phyloP scores from a whole-genome alignment of 495 filamentous ascomycete genomes.

The Penicillium tannophilum region DNA sequence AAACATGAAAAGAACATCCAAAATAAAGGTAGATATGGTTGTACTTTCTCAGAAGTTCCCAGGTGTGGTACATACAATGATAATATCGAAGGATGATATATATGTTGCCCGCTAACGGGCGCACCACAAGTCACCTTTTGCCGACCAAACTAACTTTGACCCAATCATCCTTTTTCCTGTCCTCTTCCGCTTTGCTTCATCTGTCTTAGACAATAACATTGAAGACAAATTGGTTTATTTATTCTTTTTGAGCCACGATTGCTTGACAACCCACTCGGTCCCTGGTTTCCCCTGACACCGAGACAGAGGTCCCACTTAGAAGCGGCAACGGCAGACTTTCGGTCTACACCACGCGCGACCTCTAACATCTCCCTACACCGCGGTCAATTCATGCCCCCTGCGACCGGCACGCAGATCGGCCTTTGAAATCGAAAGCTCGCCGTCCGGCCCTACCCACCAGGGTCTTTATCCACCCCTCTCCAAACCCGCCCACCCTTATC shows the following conservation, averaged over 20 bases:
- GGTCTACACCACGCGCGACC: slow-evolving; percentile 27
- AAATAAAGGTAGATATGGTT: not conserved
- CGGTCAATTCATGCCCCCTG: slow-evolving; percentile 27
- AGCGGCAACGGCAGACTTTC: slow-evolving; percentile 32
- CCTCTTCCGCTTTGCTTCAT: slow-evolving; percentile 4
- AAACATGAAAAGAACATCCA: too few species aligned
- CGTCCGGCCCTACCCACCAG: slow-evolving; percentile 13
- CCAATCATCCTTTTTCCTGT: slow-evolving; percentile 19
- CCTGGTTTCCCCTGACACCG: slow-evolving; percentile 37
- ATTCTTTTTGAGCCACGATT: not conserved
- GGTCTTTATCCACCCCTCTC: slow-evolving; percentile 7
- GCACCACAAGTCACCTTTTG: slow-evolving; percentile 23
- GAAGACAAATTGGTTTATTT: not conserved
- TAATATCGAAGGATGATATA: slow-evolving; percentile 1
- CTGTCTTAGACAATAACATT: not conserved
- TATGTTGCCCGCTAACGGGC: slow-evolving; percentile 9
- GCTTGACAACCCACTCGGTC: slow-evolving; percentile 24
- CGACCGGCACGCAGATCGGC: slow-evolving; percentile 35
- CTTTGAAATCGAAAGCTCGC: slow-evolving; percentile 9
- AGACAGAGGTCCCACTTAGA: slow-evolving; percentile 32
- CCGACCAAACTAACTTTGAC: slow-evolving; percentile 22
- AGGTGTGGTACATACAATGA: not conserved
- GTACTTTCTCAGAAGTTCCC: not conserved
- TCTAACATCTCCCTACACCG: slow-evolving; percentile 24
- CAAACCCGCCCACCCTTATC: slow-evolving; percentile 23